Evolutionary conservation across 768 basidiomycete genomes (phyloP), one percentile per base, ranked within the genome.

Genomic region (Termitomyces sp.): DNA sequence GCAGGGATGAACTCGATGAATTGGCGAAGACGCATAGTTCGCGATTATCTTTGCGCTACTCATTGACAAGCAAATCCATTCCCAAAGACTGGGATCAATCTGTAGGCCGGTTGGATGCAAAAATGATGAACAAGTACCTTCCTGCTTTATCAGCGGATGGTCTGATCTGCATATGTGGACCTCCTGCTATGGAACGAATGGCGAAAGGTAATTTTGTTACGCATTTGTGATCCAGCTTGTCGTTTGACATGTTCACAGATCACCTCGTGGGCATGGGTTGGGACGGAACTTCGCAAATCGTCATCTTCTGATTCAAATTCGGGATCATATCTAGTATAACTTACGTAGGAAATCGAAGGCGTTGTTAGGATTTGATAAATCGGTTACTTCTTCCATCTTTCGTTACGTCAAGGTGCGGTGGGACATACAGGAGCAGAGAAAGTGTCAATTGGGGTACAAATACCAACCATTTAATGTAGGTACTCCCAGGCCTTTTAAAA

Each of bases 141-240:
- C 84, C 84, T 12, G 9, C 60, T 8, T 77, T 80, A 0, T 67
- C 68, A 20, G 68, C 73, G 9, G 73, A 79, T 38, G 73, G 68
- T 7, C 58, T 86, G 42, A 67, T 85, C 14, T 71, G 82, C 11
- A 74, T 79, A 32, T 86, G 85, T 63, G 85, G 84, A 1, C 85
- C 85, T 4, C 65, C 65, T 6, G 29, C 37, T 15, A 72, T 65
- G 63, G 64, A 63, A 55, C 59, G 52, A 32, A 9, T 53, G 31
- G 52, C 60, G 6, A 63, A 60, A 63, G 59, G 63, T 61, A 32
- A 15, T 32, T 32, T 25, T 14, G 36, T 25, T 20, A n/a, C 12
- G 6, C 5, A 11, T 34, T 4, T 5, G 25, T 10, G 3, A 31
- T 49, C 6, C 52, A 25, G 17, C 15, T 34, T 14, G 10, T 20